Base-by-base conservation (phyloP, 2,329 filamentous ascomycete species). In the Torrubiella hemipterigena region DNA sequence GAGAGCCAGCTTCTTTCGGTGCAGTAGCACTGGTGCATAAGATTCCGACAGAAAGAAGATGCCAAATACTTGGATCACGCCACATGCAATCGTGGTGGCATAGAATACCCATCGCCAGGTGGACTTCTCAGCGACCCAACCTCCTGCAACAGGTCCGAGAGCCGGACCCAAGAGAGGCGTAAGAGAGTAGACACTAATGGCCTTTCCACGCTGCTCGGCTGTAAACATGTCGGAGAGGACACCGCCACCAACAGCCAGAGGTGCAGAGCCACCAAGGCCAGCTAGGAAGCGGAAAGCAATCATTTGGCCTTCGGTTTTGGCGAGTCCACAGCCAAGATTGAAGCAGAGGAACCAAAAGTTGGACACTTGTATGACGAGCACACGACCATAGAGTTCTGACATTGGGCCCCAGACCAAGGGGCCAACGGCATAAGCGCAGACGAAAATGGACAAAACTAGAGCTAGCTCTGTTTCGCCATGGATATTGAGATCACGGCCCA, bases 31-130 rank as follows among this genome's bases (percentile, higher is more conserved):
- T 0, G 73, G 66, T 1, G 70, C 60, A 39, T 77, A 79, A 23
- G 62, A 66, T 49, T 80, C 76, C 39, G 75, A 65, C 5, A 85
- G 61, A 13, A 69, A 69, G 29, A 81, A 50, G 5, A 78, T 17
- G 2, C 55, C 78, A 7, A 67, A 54, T 9, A 66, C 36, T 46
- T 81, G 76, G 30, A 84, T 68, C 10, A 71, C 36, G 2, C 62
- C 77, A 34, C 74, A 72, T 8, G 56, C 54, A 34, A 83, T 77
- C 2, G 73, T 71, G 1, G 75, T 79, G 1, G 72, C 62, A 54
- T 69, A 81, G 55, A 84, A 85, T 7, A 73, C 69, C 80, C 80
- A 85, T 23, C 78, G 66, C 81, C 81, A 85, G 1, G 67, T 73
- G 7, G 69, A 63, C 6, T 72, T 60, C 33, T 48, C 44, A 6